Conservation (phyloP, 768 basidiomycete genomes). For the Mycena kentingensis region DNA sequence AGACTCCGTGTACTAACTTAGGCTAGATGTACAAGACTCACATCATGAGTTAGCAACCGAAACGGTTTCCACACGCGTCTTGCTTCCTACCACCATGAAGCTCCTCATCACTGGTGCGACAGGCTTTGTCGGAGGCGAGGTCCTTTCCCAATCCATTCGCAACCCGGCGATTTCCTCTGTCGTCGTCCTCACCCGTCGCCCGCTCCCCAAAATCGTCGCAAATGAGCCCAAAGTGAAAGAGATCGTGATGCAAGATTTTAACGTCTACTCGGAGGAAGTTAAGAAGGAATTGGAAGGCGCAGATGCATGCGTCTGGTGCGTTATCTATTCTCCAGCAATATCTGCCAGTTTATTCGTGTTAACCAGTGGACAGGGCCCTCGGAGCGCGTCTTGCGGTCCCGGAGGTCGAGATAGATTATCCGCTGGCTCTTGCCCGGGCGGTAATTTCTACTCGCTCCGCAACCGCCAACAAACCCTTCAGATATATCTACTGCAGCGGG, state of each 20-base stretch:
- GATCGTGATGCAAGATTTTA: conserved; percentile 15
- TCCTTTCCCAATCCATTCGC: conserved; percentile 4
- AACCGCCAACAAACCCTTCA: conserved; percentile 2
- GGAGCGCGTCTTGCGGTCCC: conserved; percentile 7
- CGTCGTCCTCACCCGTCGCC: conserved; percentile 12
- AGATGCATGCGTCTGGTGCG: conserved; percentile 13
- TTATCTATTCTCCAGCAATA: neutral
- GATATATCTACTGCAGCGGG: conserved; percentile 12
- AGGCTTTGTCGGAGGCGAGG: conserved; percentile 7
- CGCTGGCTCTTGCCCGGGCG: neutral
- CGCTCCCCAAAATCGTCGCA: neutral
- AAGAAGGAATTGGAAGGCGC: conserved; percentile 3
- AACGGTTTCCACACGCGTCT: no score
- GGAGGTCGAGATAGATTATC: conserved; percentile 17
- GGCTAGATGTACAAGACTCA: no score
- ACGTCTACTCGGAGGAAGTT: neutral
- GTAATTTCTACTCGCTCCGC: neutral
- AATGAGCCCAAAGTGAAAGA: conserved; percentile 2
- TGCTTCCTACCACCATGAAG: no score
- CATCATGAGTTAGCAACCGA: no score
- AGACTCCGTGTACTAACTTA: no score
- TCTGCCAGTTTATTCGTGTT: no score
- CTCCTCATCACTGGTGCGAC: conserved; percentile 12
- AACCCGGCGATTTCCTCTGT: conserved; percentile 1
- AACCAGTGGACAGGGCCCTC: conserved; percentile 1